Evolutionary conservation across 208 protist species (phyloP).

Genomic region (Vickermania spadyakhi): DNA sequence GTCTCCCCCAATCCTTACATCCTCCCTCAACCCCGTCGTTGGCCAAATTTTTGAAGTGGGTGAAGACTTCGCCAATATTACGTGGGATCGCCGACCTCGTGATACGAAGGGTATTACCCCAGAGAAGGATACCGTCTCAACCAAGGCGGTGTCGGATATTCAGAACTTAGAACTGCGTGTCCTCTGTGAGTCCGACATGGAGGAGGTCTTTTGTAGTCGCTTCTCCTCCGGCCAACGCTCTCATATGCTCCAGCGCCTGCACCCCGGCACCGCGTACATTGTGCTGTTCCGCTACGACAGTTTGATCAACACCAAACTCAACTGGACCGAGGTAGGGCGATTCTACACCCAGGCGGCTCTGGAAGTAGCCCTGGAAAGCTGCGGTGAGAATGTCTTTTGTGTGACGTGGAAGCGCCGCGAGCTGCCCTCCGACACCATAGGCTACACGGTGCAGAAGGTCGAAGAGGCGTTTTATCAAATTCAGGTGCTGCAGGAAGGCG

Average conservation of each 20-base stretch:
- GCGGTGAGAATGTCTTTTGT: constrained; percentile 78
- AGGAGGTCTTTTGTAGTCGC: constrained; percentile 32
- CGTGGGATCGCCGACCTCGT: constrained; percentile 56
- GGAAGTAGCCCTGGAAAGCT: constrained; percentile 30
- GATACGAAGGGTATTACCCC: constrained; percentile 18
- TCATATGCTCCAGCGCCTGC: constrained; percentile 55
- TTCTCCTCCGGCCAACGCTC: constrained; percentile 47
- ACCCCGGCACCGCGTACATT: constrained; percentile 67
- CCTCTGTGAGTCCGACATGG: constrained; percentile 66
- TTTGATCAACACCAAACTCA: constrained; percentile 61
- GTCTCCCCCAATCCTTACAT: constrained; percentile 40
- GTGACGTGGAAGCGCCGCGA: constrained; percentile 42
- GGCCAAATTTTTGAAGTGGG: constrained; percentile 57
- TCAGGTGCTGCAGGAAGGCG: constrained; percentile 26
- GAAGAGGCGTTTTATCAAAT: constrained; percentile 40
- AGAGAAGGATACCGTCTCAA: constrained; percentile 41
- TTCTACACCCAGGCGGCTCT: constrained; percentile 70
- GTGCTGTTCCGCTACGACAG: constrained; percentile 78
- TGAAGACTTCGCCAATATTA: constrained; percentile 74
- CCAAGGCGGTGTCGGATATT: constrained; percentile 36
- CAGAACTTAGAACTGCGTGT: constrained; percentile 59
- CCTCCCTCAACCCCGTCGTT: constrained; percentile 45
- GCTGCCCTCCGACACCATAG: constrained; percentile 18
- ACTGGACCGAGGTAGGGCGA: constrained; percentile 67
- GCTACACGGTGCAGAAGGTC: constrained; percentile 32